These are phyloP conservation scores for Nymphaea colorata DNA, from an alignment of 164 flowering plant species.

Conservation along the genomic window DNA sequence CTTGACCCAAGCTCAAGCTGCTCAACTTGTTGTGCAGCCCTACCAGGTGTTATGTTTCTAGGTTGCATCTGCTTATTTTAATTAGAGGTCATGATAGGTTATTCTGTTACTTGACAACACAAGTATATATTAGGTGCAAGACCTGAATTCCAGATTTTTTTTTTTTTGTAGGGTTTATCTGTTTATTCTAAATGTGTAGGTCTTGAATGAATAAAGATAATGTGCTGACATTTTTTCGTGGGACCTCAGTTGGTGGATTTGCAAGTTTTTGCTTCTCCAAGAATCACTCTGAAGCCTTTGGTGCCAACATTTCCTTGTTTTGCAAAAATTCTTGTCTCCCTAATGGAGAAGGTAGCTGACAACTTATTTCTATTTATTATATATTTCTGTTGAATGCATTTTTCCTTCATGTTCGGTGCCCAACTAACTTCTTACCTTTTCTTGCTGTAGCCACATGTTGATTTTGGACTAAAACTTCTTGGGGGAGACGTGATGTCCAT, in stretches of 20 bases:
- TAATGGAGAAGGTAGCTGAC: slow-evolving; percentile 78
- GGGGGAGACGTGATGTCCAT: slow-evolving; percentile 94
- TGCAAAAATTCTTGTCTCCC: slow-evolving; percentile 73
- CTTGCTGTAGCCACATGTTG: slow-evolving; percentile 82
- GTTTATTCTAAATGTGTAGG: too few relatives aligned
- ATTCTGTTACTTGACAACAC: too few relatives aligned
- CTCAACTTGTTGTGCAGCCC: too few relatives aligned
- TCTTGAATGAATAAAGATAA: too few relatives aligned
- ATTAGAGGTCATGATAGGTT: too few relatives aligned
- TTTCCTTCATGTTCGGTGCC: not conserved
- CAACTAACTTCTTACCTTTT: not conserved
- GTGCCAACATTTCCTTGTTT: slow-evolving; percentile 93
- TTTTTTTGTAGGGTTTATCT: too few relatives aligned
- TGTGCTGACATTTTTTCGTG: not conserved
- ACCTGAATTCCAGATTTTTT: too few relatives aligned
- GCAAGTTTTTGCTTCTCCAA: slow-evolving; percentile 90
- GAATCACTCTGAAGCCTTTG: slow-evolving; percentile 91
- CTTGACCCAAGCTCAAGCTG: too few relatives aligned
- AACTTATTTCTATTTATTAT: not conserved
- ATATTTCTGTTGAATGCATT: not conserved
- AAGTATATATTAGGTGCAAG: too few relatives aligned
- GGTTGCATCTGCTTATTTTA: too few relatives aligned
- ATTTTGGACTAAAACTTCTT: slow-evolving; percentile 76
- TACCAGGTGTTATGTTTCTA: too few relatives aligned
- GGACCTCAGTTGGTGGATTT: slow-evolving; percentile 63